Base-by-base conservation (phyloP, 495 filamentous ascomycete genomes). In the Aspergillus ellipticus region DNA sequence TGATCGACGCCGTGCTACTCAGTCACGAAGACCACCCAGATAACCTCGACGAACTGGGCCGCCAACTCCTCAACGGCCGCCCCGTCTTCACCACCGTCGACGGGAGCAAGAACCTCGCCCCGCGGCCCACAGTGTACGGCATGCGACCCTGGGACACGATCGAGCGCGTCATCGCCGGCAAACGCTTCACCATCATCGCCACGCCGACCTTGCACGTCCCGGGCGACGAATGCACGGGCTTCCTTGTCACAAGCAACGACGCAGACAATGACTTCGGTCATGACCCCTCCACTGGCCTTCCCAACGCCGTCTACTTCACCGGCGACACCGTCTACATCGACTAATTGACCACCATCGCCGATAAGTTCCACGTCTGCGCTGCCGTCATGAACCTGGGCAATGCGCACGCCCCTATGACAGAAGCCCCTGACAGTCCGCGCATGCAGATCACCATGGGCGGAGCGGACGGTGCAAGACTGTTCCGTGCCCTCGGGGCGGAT, bases 11-110 rank as follows among this genome's bases (percentile, higher is more conserved):
- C 11, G 63, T 83, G 3, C 67, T 84, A 6, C 70, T 84, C 13
- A 77, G 75, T 61, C 79, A 84, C 53, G 81, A 82, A 65, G 79
- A 82, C 59, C 79, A 84, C 53, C 68, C 70, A 0, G 79, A 82
- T 54, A 84, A 82, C 56, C 70, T 84, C 0, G 79, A 83, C 33
- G 66, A 69, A 13, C 51, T 65, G 2, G 70, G 70, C 7, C 70
- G 70, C 17, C 65, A 55, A 3, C 65, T 81, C 0, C 72, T 84
- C 22, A 65, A 82, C 48, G 79, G 78, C 6, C 75, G 77, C 8
- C 63, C 50, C 4, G 77, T 82, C 9, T 64, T 83, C 15, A 82
- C 80, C 0, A 83, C 80, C 0, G 28, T 68, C 0, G 78, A 82
- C 35, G 78, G 78, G 5, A 72, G 71, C 0, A 69, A 63, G 16